Percentiles rank a stretch among this genome's conserved stretches.
phyloP scores from a whole-genome alignment of 208 protist genomes.

The Leishmania turanica region DNA sequence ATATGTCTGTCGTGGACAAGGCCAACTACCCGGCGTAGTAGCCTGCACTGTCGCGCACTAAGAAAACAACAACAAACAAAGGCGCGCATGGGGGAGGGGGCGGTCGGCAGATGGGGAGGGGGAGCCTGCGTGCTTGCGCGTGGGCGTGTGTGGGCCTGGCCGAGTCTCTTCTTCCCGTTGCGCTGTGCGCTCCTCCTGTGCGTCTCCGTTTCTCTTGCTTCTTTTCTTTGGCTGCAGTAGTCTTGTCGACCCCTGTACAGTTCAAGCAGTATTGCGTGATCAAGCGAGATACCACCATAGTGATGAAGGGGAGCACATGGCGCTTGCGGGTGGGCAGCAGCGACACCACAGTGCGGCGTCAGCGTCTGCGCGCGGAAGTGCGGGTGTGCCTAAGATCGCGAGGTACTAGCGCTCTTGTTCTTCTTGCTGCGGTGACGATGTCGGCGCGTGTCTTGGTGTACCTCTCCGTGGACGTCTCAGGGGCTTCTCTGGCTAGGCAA shows the following conservation, averaged over 20 bases:
- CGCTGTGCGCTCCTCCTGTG: neutral
- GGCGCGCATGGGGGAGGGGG: no score
- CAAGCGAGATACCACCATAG: neutral
- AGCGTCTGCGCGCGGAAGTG: neutral
- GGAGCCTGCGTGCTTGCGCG: neutral
- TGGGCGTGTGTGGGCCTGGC: neutral
- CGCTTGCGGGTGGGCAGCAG: neutral
- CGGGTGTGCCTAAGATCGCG: neutral
- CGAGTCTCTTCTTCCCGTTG: neutral
- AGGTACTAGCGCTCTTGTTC: neutral
- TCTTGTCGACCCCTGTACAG: neutral
- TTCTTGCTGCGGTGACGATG: neutral
- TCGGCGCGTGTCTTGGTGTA: neutral
- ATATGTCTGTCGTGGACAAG: conserved; percentile 40
- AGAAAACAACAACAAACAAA: neutral
- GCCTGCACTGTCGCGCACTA: neutral
- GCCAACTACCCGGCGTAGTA: conserved; percentile 33
- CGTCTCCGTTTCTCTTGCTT: neutral
- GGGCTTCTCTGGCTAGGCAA: neutral
- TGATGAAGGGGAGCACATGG: neutral
- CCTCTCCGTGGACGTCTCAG: neutral
- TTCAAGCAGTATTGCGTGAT: neutral
- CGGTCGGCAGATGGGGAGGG: neutral
- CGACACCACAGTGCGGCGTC: neutral
- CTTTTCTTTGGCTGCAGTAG: neutral